Conservation (phyloP, 2,329 filamentous ascomycete species). For the Clonostachys rosea region DNA sequence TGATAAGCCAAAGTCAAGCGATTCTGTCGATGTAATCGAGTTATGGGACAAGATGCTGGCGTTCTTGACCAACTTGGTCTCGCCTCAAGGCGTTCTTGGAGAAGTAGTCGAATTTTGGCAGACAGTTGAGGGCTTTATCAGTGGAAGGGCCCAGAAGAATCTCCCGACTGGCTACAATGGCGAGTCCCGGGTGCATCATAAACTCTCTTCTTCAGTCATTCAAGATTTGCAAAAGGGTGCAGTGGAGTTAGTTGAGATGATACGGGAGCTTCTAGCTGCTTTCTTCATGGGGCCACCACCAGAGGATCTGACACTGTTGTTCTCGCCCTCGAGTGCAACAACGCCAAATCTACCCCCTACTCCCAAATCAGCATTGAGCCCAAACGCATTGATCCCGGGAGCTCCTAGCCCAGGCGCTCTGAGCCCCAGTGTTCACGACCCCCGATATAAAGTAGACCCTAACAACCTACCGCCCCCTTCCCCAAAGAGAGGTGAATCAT, state of each 20-base stretch:
- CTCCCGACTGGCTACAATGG: slow-evolving; percentile 79
- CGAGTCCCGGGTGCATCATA: slow-evolving; percentile 76
- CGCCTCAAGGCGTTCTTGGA: slow-evolving; percentile 74
- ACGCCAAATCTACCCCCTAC: slow-evolving; percentile 48
- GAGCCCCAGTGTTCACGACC: slow-evolving; percentile 45
- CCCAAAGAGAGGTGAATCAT: slow-evolving; percentile 74
- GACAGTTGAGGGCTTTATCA: slow-evolving; percentile 82
- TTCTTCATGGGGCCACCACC: slow-evolving; percentile 88
- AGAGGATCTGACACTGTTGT: slow-evolving; percentile 83
- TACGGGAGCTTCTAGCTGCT: slow-evolving; percentile 72
- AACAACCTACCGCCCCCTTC: slow-evolving; percentile 73
- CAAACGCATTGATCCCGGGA: slow-evolving; percentile 24
- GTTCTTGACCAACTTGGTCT: slow-evolving; percentile 71
- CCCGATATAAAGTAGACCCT: slow-evolving; percentile 75
- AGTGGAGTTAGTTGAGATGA: slow-evolving; percentile 75
- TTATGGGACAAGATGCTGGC: slow-evolving; percentile 86
- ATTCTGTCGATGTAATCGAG: slow-evolving; percentile 76
- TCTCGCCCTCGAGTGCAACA: slow-evolving; percentile 54
- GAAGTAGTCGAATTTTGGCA: slow-evolving; percentile 95
- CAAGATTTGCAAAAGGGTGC: slow-evolving; percentile 71
- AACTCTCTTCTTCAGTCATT: slow-evolving; percentile 67
- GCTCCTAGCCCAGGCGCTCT: slow-evolving; percentile 47
- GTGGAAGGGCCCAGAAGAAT: slow-evolving; percentile 74
- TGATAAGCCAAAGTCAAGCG: slow-evolving; percentile 60
- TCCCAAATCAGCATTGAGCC: slow-evolving; percentile 41